Evolutionary conservation across 164 flowering plant species (phyloP), one percentile per base, ranked within the genome.

Genomic region (Euptelea pleiosperma): DNA sequence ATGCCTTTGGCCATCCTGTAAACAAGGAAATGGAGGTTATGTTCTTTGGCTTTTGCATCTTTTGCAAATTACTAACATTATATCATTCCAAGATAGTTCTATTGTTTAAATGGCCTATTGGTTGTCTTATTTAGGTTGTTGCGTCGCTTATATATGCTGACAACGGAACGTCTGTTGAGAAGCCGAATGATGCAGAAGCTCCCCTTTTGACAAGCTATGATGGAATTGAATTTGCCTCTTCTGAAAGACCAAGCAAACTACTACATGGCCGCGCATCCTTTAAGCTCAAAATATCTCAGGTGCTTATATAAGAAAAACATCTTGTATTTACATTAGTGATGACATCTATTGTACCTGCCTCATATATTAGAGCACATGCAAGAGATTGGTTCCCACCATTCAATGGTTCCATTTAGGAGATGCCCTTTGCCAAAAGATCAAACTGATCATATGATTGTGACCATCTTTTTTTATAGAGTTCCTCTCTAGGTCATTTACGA

Each of bases 251-350:
- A 21, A 72, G 81, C 62, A 84, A 80, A 77, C 53, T 86, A 39
- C 60, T 77, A 57, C 75, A 75, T 56, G 98, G 96, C 25, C 79
- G 80, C 61, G 96, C 98, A 31, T 82, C 96, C 47, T 88, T 91
- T 64, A 88, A 83, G 75, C 84, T 91, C 34, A 91, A 83, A 63
- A 84, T 91, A 64, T 83, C 98, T 57, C 96, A 82, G 96, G 97
- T 91, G 57, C 47, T 68, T 55, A 30, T 12, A 46, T 47, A 4
- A 22, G 21, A 44, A n/a, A 15, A 8, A n/a, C n/a, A n/a, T n/a
- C n/a, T n/a, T n/a, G n/a, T n/a, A n/a, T n/a, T n/a, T n/a, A n/a
- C n/a, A n/a, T n/a, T n/a, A n/a, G n/a, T n/a, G n/a, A n/a, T n/a
- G n/a, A n/a, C n/a, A n/a, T n/a, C n/a, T n/a, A n/a, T n/a, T n/a